phyloP scores from a whole-genome alignment of 306 rosid species.

The Malus sieversii region DNA sequence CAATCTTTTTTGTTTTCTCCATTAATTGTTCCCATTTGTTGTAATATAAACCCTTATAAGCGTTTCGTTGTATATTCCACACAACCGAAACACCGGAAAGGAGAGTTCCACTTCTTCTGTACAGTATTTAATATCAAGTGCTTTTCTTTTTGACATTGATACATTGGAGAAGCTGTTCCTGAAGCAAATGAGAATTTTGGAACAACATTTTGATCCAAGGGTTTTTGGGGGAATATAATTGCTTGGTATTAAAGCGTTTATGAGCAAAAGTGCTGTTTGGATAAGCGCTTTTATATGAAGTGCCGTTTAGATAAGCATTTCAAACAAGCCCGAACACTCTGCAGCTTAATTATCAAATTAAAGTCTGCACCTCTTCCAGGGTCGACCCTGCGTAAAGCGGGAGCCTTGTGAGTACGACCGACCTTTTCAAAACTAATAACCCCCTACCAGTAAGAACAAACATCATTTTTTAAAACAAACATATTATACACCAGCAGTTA shows the following conservation, averaged over 20 bases:
- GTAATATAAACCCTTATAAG: slow-evolving; percentile 30
- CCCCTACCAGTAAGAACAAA: not conserved
- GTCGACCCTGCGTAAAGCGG: too few species aligned
- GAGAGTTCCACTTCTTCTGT: slow-evolving; percentile 36
- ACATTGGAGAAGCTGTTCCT: not conserved
- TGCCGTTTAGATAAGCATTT: too few species aligned
- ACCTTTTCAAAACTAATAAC: not conserved
- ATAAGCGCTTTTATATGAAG: too few species aligned
- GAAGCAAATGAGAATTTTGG: not conserved
- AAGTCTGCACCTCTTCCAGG: too few species aligned
- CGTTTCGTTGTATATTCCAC: slow-evolving; percentile 28
- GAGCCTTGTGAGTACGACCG: too few species aligned
- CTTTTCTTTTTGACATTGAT: not conserved
- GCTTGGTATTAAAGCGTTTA: not conserved
- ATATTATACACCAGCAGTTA: too few species aligned
- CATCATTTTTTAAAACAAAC: too few species aligned
- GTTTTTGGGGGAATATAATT: not conserved
- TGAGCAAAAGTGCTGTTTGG: not conserved
- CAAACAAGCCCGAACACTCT: not conserved
- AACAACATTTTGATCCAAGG: too few species aligned
- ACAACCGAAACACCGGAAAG: slow-evolving; percentile 9
- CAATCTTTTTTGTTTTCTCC: not conserved
- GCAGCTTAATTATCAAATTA: not conserved
- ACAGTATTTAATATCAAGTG: slow-evolving; percentile 31
- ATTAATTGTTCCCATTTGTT: slow-evolving; percentile 26